A percentile compares a stretch with the other conserved stretches of the same genome.
phyloP scores from a whole-genome alignment of 768 basidiomycete genomes.

The Suillus hirtellus region DNA sequence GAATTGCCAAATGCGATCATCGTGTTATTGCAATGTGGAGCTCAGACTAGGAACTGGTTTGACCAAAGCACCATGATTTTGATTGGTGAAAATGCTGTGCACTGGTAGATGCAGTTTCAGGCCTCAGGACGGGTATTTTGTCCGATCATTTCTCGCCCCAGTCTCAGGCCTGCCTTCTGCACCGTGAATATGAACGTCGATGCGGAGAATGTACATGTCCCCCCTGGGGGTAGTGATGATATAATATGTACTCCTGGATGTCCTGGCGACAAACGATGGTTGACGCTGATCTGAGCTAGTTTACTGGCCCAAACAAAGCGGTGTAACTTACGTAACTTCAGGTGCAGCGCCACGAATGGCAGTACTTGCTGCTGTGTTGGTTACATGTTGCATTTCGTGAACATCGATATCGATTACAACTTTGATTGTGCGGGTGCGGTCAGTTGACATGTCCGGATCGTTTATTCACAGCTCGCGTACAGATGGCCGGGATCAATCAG shows the following conservation, averaged over 20 bases:
- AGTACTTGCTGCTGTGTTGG: neutral
- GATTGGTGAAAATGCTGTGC: neutral
- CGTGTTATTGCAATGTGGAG: neutral
- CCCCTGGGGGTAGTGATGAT: neutral
- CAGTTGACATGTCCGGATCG: neutral
- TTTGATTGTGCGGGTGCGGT: slow-evolving; percentile 4
- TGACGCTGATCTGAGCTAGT: slow-evolving; percentile 1
- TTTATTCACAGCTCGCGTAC: slow-evolving; percentile 3
- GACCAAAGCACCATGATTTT: neutral
- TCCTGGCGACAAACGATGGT: slow-evolving; percentile 3
- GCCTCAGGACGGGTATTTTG: neutral
- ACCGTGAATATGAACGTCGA: neutral
- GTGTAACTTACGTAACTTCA: neutral
- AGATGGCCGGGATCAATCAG: slow-evolving; percentile 1
- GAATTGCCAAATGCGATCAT: neutral
- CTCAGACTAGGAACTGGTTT: neutral
- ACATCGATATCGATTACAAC: neutral
- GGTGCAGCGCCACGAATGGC: slow-evolving; percentile 1
- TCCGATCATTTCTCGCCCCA: neutral
- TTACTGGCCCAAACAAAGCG: neutral
- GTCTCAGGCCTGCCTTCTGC: no score
- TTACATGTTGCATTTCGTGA: neutral
- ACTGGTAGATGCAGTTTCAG: neutral
- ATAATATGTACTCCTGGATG: neutral
- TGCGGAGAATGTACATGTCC: neutral